Conservation (phyloP, 164 flowering plant species). For the Cinnamomum micranthum region DNA sequence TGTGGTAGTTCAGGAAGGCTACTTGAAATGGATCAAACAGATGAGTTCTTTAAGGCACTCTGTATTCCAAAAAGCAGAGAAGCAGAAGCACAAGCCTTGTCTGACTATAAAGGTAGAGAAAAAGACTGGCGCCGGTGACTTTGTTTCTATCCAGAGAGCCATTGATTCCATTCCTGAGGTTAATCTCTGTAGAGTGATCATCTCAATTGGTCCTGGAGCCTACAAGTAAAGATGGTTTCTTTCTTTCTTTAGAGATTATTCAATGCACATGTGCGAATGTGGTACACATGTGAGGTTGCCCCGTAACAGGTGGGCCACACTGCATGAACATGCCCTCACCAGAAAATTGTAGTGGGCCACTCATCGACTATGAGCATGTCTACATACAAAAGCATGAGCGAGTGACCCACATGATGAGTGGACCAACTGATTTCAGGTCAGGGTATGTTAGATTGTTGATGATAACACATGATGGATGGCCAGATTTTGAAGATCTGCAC, state of each 20-base stretch:
- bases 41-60: slow-evolving; percentile 35
- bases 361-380: background rate
- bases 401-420: background rate
- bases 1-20: slow-evolving; percentile 21
- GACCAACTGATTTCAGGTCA: background rate
- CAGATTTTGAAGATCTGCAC: too few species aligned
- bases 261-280: background rate
- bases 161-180: slow-evolving; percentile 41
- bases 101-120: slow-evolving; percentile 35
- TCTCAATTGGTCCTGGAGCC: slow-evolving; percentile 40
- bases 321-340: background rate
- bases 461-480: too few species aligned
- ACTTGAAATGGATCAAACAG: slow-evolving; percentile 37
- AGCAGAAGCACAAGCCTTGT: slow-evolving; percentile 35
- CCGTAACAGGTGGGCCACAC: too few species aligned
- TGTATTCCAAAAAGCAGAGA: slow-evolving; percentile 28
- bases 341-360: background rate
- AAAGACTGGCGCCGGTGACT: slow-evolving; percentile 26
- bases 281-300: background rate
- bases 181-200: slow-evolving; percentile 44
- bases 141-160: slow-evolving; percentile 39
- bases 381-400: background rate
- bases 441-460: background rate
- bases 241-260: background rate
- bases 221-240: slow-evolving; percentile 36